Percentiles rank a stretch among this genome's conserved stretches.
phyloP scores from a whole-genome alignment of 208 protist genomes.

The Perkinsela sp. region DNA sequence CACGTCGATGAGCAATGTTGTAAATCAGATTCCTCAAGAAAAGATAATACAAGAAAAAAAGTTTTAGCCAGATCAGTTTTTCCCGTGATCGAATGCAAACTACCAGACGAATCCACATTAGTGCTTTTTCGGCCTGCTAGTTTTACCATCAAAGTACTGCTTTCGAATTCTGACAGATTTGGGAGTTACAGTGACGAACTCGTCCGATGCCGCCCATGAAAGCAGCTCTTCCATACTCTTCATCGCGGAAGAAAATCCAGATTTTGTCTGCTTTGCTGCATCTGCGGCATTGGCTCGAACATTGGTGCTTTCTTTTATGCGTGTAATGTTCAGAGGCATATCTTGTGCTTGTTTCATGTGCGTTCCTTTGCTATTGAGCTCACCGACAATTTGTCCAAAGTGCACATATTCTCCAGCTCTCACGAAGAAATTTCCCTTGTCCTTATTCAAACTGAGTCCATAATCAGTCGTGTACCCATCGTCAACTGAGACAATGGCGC shows the following conservation, averaged over 20 bases:
- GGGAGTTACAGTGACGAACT: conserved; percentile 62
- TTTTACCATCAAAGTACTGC: conserved; percentile 58
- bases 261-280: conserved; percentile 26
- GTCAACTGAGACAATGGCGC: conserved; percentile 56
- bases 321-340: conserved; percentile 54
- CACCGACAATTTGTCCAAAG: conserved; percentile 62
- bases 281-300: conserved; percentile 64
- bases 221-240: conserved; percentile 54
- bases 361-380: conserved; percentile 15
- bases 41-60: conserved; percentile 4
- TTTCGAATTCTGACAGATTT: conserved; percentile 65
- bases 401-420: conserved; percentile 41
- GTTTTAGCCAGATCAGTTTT: neutral
- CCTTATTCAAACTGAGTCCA: conserved; percentile 26
- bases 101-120: conserved; percentile 11
- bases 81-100: neutral
- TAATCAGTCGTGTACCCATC: conserved; percentile 48
- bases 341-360: conserved; percentile 43
- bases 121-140: conserved; percentile 28
- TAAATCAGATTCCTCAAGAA: conserved; percentile 4
- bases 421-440: conserved; percentile 54
- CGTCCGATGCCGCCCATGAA: conserved; percentile 50
- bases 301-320: conserved; percentile 54
- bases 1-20: conserved; percentile 2
- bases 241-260: conserved; percentile 17